Percentiles rank a stretch among this genome's conserved stretches.
Conservation (phyloP, 768 basidiomycete species). For the Tremella yokohamensis region DNA sequence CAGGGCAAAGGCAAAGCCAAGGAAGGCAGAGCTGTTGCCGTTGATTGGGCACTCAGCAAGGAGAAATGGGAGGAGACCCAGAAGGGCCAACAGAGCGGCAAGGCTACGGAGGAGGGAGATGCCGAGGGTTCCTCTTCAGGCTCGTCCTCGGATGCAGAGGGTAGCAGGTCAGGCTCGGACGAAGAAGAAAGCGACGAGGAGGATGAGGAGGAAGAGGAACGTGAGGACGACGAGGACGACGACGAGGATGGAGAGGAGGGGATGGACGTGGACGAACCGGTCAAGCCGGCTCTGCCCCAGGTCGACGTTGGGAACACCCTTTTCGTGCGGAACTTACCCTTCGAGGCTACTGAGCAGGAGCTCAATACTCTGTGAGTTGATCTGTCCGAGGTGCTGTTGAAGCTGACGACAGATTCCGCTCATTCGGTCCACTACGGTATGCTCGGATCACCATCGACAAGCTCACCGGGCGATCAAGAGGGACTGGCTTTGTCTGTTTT, state of each 20-base stretch:
- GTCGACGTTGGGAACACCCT: slow-evolving; percentile 86
- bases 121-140: slow-evolving; percentile 13
- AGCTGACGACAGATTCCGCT: slow-evolving; percentile 65
- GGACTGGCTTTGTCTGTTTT: slow-evolving; percentile 95
- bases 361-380: slow-evolving; percentile 70
- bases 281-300: slow-evolving; percentile 61
- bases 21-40: slow-evolving; percentile 67
- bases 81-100: slow-evolving; percentile 56
- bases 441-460: slow-evolving; percentile 83
- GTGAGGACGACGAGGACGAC: slow-evolving; percentile 39
- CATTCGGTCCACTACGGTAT: slow-evolving; percentile 88
- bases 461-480: slow-evolving; percentile 78
- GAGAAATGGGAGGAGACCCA: slow-evolving; percentile 79
- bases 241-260: slow-evolving; percentile 48
- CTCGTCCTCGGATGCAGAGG: slow-evolving; percentile 16
- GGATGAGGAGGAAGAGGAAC: slow-evolving; percentile 38
- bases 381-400: neutral
- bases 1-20: slow-evolving; percentile 56
- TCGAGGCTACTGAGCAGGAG: slow-evolving; percentile 88
- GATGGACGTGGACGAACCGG: slow-evolving; percentile 58
- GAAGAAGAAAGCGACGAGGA: slow-evolving; percentile 23
- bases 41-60: slow-evolving; percentile 95
- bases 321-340: slow-evolving; percentile 90
- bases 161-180: neutral
- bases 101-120: slow-evolving; percentile 40